Base-by-base conservation (phyloP, 768 basidiomycete species). In the Termitomyces titanicus region DNA sequence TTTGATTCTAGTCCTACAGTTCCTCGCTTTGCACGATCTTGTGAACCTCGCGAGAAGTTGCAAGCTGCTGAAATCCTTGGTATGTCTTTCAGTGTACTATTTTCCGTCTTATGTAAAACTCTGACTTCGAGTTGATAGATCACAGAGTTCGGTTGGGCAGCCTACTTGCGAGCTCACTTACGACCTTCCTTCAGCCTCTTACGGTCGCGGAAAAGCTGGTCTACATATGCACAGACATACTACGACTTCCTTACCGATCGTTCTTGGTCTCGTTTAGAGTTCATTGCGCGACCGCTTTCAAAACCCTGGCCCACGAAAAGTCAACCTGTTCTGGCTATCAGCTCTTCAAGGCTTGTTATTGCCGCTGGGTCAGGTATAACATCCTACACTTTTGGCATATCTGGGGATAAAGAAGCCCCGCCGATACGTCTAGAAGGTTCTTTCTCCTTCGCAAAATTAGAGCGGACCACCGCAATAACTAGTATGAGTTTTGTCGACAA, bases 211-310 rank as follows among this genome's bases (percentile, higher is more conserved):
- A 60, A 65, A 1, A 53, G 55, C 12, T 85, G 85, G 84, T 68
- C 72, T 15, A 58, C 79, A 15, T 68, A 70, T 39, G 66, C 57
- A 1, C 74, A 74, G 55, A 78, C 77, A 1, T 75, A 73, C 46
- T 84, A 86, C 58, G 72, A 87, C 59, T 64, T 68, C n/a, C 64
- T 81, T 8, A 65, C 77, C 5, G 86, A 89, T 63, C 57, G 62
- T 3, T 72, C 79, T 11, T 90, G 88, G 88, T 58, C 69, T 3
- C 65, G 61, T 20, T 65, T 66, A 39, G 63, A 70, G 43, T 88
- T 88, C 55, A 69, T 87, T 20, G 86, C 86, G 3, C 79, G 85
- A 1, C 88, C 86, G 2, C 74, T 90, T 9, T 80, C 84, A 20
- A 71, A 72, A 24, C 75, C 78, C 10, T 90, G 88, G 88, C 13